Evolutionary conservation across 1,139 yeast species (phyloP).

Genomic region (Yamadazyma spencermartinsiae): DNA sequence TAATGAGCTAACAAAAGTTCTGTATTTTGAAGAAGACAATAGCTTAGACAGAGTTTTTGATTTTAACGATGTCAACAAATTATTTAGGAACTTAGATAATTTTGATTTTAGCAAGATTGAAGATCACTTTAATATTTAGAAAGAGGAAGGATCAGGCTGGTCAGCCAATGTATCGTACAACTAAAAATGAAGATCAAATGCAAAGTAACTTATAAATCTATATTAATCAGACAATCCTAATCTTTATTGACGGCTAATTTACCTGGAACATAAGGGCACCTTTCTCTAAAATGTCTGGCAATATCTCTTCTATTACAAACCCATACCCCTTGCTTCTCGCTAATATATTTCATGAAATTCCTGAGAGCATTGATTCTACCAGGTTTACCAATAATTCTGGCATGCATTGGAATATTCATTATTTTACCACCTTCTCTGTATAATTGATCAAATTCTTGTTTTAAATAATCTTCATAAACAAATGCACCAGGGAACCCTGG

Average conservation of each 20-base stretch:
- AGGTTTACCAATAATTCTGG: conserved; percentile 35
- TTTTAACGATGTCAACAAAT: conserved; percentile 3
- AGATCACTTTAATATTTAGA: not conserved
- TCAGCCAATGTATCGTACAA: too few species aligned
- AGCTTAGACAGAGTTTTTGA: not conserved
- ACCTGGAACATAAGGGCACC: conserved; percentile 20
- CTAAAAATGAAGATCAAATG: too few species aligned
- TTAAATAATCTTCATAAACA: conserved; percentile 19
- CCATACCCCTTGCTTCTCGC: conserved; percentile 32
- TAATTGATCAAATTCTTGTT: conserved; percentile 32
- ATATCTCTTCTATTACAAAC: conserved; percentile 34
- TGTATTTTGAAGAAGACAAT: not conserved
- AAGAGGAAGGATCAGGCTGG: too few species aligned
- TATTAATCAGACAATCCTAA: too few species aligned
- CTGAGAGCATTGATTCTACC: conserved; percentile 32
- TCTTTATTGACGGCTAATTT: conserved; percentile 9
- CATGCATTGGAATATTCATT: conserved; percentile 31
- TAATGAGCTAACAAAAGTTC: conserved; percentile 4
- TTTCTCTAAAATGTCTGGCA: conserved; percentile 25
- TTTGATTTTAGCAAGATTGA: not conserved
- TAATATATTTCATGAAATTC: conserved; percentile 31
- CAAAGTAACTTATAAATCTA: too few species aligned
- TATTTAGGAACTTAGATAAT: not conserved
- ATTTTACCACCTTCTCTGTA: conserved; percentile 36
- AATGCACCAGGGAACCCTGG: conserved; percentile 22